Base-by-base conservation (phyloP, 2,329 filamentous ascomycete genomes). In the Colletotrichum sp. region DNA sequence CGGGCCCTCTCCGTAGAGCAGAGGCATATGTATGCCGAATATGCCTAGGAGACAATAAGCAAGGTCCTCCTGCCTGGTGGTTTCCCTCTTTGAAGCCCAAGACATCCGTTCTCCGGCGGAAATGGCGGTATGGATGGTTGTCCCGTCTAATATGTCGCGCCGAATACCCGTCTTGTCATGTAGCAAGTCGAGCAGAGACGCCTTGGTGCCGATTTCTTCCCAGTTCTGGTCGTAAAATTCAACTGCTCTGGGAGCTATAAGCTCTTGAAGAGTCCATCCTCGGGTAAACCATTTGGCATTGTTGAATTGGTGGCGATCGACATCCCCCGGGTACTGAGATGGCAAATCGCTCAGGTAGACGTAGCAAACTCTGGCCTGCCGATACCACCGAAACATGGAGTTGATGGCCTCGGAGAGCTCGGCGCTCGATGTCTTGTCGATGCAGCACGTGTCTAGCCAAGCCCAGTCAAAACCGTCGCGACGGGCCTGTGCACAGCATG, bases 21-120 rank as follows among this genome's bases (percentile, higher is more conserved):
- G 71, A 6, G 82, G 80, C 80, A 84, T 84, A 55, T 82, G 80
- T 55, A 84, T 82, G 66, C 81, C 77, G 63, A 84, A 83, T 10
- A 84, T 77, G 7, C 82, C 83, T 6, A 84, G 69, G 6, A 84
- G 77, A 61, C 80, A 84, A 60, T 84, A 84, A 5, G 82, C 81
- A 16, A 79, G 72, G 64, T 84, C 83, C 63, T 84, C 82, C 8
- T 77, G 71, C 1, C 82, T 77, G 10, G 82, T 82, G 1, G 82
- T 82, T 36, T 76, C 67, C n/a, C 83, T 79, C 2, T 64, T 74
- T 1, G 82, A 77, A 15, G 83, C 83, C 83, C 83, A 84, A 7
- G 74, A 71, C 67, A 73, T 70, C 57, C 73, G 76, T 28, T 48
- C 73, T 52, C 43, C 43, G 6, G 43, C 4, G 10, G 43, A 12